These are phyloP conservation scores for Populus tremula DNA, from an alignment of 345 rosid genomes.

Conservation along the genomic window DNA sequence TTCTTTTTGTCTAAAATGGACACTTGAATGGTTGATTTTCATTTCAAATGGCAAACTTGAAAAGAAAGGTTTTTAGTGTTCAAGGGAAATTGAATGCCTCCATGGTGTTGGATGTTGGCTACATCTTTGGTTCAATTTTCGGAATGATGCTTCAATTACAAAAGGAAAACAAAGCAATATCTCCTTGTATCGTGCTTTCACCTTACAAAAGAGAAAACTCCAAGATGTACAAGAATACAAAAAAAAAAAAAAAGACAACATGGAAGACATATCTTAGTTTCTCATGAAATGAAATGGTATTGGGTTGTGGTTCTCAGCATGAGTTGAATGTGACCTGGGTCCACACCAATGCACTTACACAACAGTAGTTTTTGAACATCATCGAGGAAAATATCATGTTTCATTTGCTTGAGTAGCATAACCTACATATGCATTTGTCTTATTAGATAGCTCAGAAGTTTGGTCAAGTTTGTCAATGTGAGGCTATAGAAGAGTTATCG, in stretches of 20 bases:
- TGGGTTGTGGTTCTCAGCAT: not conserved
- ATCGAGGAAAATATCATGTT: too few species aligned
- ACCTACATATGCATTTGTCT: too few species aligned
- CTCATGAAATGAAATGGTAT: not conserved
- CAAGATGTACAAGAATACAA: not conserved
- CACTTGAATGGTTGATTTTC: not conserved
- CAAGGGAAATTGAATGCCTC: not conserved
- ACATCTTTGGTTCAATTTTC: not conserved
- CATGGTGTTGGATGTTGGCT: not conserved
- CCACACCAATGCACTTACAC: not conserved
- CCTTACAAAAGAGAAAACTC: not conserved
- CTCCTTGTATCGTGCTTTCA: not conserved
- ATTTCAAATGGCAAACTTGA: not conserved
- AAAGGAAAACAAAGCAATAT: not conserved
- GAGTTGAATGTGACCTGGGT: not conserved
- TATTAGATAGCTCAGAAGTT: not conserved
- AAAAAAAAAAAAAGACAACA: not conserved
- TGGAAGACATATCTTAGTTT: not conserved
- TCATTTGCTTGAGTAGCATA: not conserved
- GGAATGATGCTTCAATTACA: not conserved
- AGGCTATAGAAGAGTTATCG: not conserved
- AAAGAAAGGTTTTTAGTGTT: not conserved
- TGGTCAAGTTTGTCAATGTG: not conserved
- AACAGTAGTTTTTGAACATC: not conserved
- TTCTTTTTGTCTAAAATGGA: not conserved